Evolutionary conservation across 768 basidiomycete species (phyloP), one percentile per base, ranked within the genome.

Genomic region (Roridomyces roridus): DNA sequence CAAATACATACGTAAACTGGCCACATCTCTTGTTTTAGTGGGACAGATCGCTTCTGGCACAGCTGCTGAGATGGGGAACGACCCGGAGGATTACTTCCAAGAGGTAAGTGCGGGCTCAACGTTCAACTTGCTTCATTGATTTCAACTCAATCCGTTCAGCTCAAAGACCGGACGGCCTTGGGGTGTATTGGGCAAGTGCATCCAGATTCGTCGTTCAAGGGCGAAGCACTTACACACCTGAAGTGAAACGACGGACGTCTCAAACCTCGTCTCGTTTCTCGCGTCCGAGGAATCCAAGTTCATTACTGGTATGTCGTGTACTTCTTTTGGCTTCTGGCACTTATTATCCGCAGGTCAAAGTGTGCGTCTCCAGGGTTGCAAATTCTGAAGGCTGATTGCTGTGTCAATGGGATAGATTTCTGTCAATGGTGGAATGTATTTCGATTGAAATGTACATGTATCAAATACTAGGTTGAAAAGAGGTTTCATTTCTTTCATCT

Each of bases 211-310:
- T 23, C 46, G 20, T 14, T 29, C 11, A 26, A 12, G 2, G n/a
- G 14, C 26, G n/a, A 5, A 10, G 21, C 39, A 17, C 39, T 40
- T 21, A 52, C 23, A 29, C 1, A n/a, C 25, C 46, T 56, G 47
- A 45, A 73, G 41, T 45, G 51, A 40, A 4, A 39, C 51, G n/a
- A 21, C 31, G 8, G 57, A 59, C 26, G 51, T 75, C 28, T 70
- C 72, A 1, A 57, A 57, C 12, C 40, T 72, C 3, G 73, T 75
- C 4, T 69, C 73, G 9, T 74, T 71, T 61, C 60, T 75, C 18
- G 72, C 68, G 10, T 69, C 70, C 7, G 54, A 66, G 20, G 68
- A 74, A 21, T 70, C 74, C 1, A 46, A 55, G 31, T 73, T 67
- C 31, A 68, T 72, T 12, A 72, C 74, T 0, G 73, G 73, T 66